Evolutionary conservation across 495 filamentous ascomycete genomes (phyloP).

Genomic region (Extremus antarcticus): DNA sequence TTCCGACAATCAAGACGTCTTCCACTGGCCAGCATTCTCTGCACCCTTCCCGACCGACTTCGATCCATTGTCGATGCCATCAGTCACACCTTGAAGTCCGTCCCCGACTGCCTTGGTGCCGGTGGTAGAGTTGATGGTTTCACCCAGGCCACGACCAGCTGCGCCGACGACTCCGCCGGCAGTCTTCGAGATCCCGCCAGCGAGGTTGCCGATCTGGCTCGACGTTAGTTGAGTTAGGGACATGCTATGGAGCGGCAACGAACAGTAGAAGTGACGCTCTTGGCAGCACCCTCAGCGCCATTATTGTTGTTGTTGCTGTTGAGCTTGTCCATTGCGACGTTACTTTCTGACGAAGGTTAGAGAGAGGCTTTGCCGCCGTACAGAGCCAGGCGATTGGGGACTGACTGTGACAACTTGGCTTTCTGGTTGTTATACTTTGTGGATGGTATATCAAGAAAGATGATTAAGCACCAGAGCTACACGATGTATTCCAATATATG

Average conservation of each 20-base stretch:
- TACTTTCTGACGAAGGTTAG: not conserved
- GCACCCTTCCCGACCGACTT: slow-evolving; percentile 13
- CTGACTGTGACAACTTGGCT: not conserved
- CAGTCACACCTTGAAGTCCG: slow-evolving; percentile 12
- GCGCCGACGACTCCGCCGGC: slow-evolving; percentile 6
- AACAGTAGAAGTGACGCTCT: slow-evolving; percentile 19
- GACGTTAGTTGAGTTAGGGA: not conserved
- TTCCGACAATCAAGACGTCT: slow-evolving; percentile 5
- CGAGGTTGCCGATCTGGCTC: slow-evolving; percentile 12
- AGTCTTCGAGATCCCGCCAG: slow-evolving; percentile 13
- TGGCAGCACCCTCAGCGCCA: slow-evolving; percentile 15
- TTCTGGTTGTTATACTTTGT: not conserved
- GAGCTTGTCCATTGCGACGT: not conserved
- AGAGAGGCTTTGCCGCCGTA: not conserved
- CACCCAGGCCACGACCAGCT: slow-evolving; percentile 6
- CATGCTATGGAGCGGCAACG: not conserved
- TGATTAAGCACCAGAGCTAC: no score
- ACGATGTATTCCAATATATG: not conserved
- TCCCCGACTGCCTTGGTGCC: slow-evolving; percentile 18
- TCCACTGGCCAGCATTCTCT: slow-evolving; percentile 17
- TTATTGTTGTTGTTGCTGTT: slow-evolving; percentile 5
- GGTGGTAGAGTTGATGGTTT: slow-evolving; percentile 17
- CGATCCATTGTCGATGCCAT: slow-evolving; percentile 10
- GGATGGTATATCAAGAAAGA: no score
- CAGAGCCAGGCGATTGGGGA: not conserved